Evolutionary conservation across 176 grass and related monocot species (phyloP), one percentile per base, ranked within the genome.

Genomic region (Leersia perrieri): DNA sequence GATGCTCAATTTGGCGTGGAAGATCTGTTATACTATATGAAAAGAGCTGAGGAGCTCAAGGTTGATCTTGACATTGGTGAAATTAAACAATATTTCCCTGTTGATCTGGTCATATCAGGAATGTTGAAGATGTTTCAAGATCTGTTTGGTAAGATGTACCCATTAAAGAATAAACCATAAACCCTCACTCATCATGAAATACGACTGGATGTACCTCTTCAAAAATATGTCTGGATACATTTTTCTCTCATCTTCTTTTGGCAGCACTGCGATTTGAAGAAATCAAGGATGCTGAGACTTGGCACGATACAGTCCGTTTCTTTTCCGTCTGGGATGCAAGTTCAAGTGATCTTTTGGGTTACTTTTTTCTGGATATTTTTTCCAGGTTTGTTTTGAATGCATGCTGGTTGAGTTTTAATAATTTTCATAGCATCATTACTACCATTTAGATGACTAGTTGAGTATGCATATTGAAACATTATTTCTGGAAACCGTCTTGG

Each of bases 11-110:
- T 98, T 45, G 84, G 88, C 47, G 93, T 93, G 95, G 90, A 95
- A 89, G 95, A 98, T 93, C 86, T 98, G n/a, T 51, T 91, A 60
- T 98, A 93, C 70, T 98, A 98, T 66, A 95, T 98, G 74, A 95
- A 79, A 88, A 98, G 95, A 86, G 90, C 75, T 35, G 91, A 97
- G 88, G 90, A 93, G 85, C 68, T 86, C 41, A 77, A 91, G 40
- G 35, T 94, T 84, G 79, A 98, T 89, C 85, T 95, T 89, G 92
- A 98, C 75, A 76, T 91, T 62, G 88, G 88, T 85, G 95, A 91
- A 87, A 88, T 95, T 73, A 98, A 95, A 87, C 83, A 87, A 49
- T 98, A 93, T 53, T 98, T 98, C 74, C 95, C 95, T 88, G 84
- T 95, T 81, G 85, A 74, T 65, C 77, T 98, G 73, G 95, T 95